phyloP scores from a whole-genome alignment of 176 grass and related monocot species.

The Microstegium vimineum region DNA sequence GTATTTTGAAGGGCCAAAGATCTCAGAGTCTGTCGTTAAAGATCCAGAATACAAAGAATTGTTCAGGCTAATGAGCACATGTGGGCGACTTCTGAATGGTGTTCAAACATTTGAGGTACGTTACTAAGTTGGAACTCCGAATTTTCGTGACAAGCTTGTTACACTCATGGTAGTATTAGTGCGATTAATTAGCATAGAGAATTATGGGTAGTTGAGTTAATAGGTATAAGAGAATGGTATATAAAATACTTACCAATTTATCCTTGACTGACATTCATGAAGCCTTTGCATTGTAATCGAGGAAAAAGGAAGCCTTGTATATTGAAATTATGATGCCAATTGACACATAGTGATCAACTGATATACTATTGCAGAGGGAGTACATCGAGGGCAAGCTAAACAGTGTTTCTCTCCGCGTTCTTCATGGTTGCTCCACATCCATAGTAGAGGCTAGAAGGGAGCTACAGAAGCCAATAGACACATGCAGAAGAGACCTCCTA shows the following conservation, averaged over 20 bases:
- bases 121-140: background rate
- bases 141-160: background rate
- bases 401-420: conserved; percentile 31
- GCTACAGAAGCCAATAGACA: conserved; percentile 20
- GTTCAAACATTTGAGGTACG: conserved; percentile 46
- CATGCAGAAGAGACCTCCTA: conserved; percentile 40
- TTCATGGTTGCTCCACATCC: conserved; percentile 24
- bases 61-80: conserved; percentile 52
- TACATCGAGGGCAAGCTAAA: conserved; percentile 49
- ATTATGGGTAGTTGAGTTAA: too few species aligned
- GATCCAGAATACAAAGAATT: conserved; percentile 48
- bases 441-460: conserved; percentile 22
- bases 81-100: conserved; percentile 64
- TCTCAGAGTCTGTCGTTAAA: conserved; percentile 16
- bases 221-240: too few species aligned
- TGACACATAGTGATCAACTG: background rate
- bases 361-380: conserved; percentile 43
- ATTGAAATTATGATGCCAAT: background rate
- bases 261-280: too few species aligned
- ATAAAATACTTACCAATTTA: too few species aligned
- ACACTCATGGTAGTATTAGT: background rate
- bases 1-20: conserved; percentile 51
- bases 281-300: too few species aligned
- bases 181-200: too few species aligned
- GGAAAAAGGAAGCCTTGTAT: background rate